Base-by-base conservation (phyloP, 495 filamentous ascomycete genomes). In the Penicillium malachiteum region DNA sequence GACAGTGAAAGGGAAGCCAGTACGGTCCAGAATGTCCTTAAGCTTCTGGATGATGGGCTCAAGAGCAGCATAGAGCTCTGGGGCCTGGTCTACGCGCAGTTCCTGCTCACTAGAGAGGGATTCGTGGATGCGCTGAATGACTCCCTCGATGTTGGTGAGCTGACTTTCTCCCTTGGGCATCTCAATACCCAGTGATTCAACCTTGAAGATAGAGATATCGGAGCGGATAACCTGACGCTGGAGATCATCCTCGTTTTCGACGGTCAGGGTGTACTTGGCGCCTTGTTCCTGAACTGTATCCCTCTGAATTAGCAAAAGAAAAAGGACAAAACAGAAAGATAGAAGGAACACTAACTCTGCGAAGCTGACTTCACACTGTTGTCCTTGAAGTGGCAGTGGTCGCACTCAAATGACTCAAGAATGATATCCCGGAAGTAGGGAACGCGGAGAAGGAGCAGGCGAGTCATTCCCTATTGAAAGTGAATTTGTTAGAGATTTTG, bases 401-500 rank as follows among this genome's bases (percentile, higher is more conserved):
- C 81, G 74, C 94, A 99, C 56, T 83, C 83, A 76, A 99, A 99
- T 44, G 92, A 96, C 84, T 96, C 96, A 59, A 99, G 82, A 57
- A 99, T 90, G 55, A 97, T 84, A 68, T 99, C 94, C 66, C 90
- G 89, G 81, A 99, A 97, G 78, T 86, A 97, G 17, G 94, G 95
- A 17, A 99, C 96, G 45, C 86, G 84, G 43, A 93, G 92, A 38
- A 97, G 83, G 18, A 97, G 80, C 21, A 98, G 79, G 45, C 89
- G 84, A 9, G 94, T 98, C 0, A 71, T 84, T 71, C 94, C 93
- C 88, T 96, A 59, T 26, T 26, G 21, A 26, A 26, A 26, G 21
- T 4, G 21, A 26, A 26, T 26, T n/a, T 26, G 21, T 26, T 26
- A 26, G 21, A 1, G 4, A 26, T 4, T 26, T 26, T 26, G 21